Conservation (phyloP, 371 early-diverging fungal genomes). For the Mortierella sp. region DNA sequence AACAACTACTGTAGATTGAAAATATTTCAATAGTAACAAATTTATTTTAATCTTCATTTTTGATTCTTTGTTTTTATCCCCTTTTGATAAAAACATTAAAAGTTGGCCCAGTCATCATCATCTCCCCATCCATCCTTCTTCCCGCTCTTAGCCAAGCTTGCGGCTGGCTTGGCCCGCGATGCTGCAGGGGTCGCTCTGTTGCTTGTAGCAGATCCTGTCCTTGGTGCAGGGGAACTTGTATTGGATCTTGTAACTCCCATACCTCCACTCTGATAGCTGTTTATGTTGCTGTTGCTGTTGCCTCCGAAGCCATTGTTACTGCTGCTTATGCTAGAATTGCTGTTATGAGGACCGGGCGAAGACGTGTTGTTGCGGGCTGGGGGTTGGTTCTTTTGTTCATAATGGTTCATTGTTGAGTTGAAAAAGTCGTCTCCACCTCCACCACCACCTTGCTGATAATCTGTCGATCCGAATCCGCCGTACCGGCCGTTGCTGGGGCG, state of each 20-base stretch:
- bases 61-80: conserved; percentile 7
- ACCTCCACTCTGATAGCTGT: conserved; percentile 34
- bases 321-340: not conserved
- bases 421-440: conserved; percentile 50
- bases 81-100: conserved; percentile 24
- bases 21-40: too few relatives aligned
- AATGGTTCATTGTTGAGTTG: conserved; percentile 56
- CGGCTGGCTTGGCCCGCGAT: conserved; percentile 29
- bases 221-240: conserved; percentile 50
- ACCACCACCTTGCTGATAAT: conserved; percentile 46
- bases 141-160: conserved; percentile 25
- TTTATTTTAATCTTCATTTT: not conserved
- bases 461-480: conserved; percentile 52
- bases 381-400: conserved; percentile 54
- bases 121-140: conserved; percentile 59
- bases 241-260: conserved; percentile 45
- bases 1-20: too few relatives aligned
- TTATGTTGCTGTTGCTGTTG: conserved; percentile 8
- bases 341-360: conserved; percentile 40
- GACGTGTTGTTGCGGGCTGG: conserved; percentile 36
- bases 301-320: conserved; percentile 4
- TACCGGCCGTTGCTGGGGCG: conserved; percentile 41
- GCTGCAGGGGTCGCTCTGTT: conserved; percentile 18
- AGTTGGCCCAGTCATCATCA: conserved; percentile 59
- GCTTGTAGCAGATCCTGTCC: conserved; percentile 39